Base-by-base conservation (phyloP, 441 rosid genomes). In the Sinapis alba region DNA sequence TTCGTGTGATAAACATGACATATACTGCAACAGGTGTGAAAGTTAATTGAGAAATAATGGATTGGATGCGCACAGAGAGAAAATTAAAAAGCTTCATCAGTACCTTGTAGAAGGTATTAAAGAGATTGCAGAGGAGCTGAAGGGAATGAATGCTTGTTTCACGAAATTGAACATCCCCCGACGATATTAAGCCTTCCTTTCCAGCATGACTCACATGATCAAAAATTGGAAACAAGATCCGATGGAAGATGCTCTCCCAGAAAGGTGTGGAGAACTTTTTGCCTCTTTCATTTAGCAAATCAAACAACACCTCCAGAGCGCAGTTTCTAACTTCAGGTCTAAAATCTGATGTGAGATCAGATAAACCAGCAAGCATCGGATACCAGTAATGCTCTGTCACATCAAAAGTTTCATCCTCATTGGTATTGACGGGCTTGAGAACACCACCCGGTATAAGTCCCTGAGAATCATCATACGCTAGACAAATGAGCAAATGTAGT, bases 211-310 rank as follows among this genome's bases (percentile, higher is more conserved):
- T 94, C 80, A 97, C 98, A 62, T 97, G 95, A 83, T 97, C 97
- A 84, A 97, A 97, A 75, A 97, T 97, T 65, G 99, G 99, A 84
- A 97, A 97, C 87, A 97, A 74, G 74, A 94, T 97, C 6, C 99
- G 98, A 75, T 89, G 97, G 83, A 97, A 97, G 78, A 97, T 92
- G 82, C 96, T 97, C 83, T 97, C 99, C 99, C 99, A 97, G 79
- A 97, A 97, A 71, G 99, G 84, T 28, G 89, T 74, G 54, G 99
- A 91, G 79, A 97, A 97, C 84, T 92, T 91, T 78, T 91, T 88
- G 59, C 99, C 99, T 83, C 99, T 89, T 86, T 92, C 99, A 81
- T 97, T 90, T 83, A 97, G 84, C 85, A 97, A 86, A 85, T 97
- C 99, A 86, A 97, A 97, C 80, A 97, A 79, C 80, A 97, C 99